Conservation (phyloP, 2,329 filamentous ascomycete genomes). For the Zymoseptoria ardabiliae region DNA sequence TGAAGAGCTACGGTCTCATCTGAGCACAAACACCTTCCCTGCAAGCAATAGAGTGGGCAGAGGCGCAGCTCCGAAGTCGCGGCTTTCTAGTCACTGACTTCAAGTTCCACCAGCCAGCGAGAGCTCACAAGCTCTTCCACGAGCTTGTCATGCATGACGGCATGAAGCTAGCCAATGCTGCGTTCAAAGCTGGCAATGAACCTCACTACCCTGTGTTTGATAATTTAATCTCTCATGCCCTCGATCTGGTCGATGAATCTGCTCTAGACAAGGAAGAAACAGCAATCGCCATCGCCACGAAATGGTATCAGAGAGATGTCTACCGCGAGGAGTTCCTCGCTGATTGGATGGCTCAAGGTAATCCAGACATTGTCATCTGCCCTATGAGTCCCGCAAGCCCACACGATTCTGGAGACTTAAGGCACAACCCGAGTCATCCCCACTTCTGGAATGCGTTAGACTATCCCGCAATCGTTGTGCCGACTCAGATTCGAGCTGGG, state of each 20-base stretch:
- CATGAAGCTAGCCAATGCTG: background rate
- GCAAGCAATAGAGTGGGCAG: slow-evolving; percentile 8
- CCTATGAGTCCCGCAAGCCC: slow-evolving; percentile 12
- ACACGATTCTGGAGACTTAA: slow-evolving; percentile 9
- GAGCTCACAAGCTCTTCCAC: slow-evolving; percentile 1
- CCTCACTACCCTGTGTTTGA: background rate
- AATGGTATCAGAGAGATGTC: slow-evolving; percentile 9
- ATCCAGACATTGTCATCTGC: slow-evolving; percentile 15
- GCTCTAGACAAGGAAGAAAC: slow-evolving; percentile 10
- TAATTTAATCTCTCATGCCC: background rate
- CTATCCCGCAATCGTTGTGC: slow-evolving; percentile 13
- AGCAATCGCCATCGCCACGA: slow-evolving; percentile 8
- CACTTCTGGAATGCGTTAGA: slow-evolving; percentile 16
- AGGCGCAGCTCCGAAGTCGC: background rate
- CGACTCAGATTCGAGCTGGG: slow-evolving; percentile 9
- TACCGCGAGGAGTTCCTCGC: slow-evolving; percentile 12
- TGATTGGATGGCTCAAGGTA: slow-evolving; percentile 11
- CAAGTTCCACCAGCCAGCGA: slow-evolving; percentile 1
- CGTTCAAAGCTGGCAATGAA: slow-evolving; percentile 1
- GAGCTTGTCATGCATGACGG: slow-evolving; percentile 1
- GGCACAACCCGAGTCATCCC: background rate
- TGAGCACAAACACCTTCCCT: slow-evolving; percentile 13
- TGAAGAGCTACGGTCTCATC: slow-evolving; percentile 13
- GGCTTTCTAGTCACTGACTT: background rate
- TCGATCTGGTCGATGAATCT: background rate